A percentile compares a stretch with the other conserved stretches of the same genome.
Conservation (phyloP, 176 grass and related monocot species). For the Ananas comosus region DNA sequence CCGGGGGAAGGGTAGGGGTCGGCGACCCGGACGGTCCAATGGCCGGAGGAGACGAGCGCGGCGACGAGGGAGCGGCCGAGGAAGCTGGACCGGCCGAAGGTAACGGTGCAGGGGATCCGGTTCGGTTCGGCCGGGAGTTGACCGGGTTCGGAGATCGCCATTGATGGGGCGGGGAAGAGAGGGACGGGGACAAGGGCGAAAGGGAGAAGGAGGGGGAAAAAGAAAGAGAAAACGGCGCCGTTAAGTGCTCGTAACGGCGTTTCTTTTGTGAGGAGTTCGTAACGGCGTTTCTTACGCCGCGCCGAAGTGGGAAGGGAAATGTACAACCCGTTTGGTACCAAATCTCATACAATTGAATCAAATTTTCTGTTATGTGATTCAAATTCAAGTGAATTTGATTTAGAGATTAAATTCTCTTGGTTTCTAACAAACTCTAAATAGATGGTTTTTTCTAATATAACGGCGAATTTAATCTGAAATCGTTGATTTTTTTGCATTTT, state of each 20-base stretch:
- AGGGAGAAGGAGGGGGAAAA: neutral
- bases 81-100: conserved; percentile 52
- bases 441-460: too few species aligned
- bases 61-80: conserved; percentile 56
- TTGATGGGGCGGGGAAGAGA: conserved; percentile 20
- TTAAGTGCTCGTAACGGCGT: neutral
- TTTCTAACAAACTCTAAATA: too few species aligned
- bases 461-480: too few species aligned
- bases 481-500: too few species aligned
- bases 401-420: too few species aligned
- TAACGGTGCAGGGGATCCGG: conserved; percentile 37
- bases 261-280: neutral
- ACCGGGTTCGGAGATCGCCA: conserved; percentile 50
- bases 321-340: too few species aligned
- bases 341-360: too few species aligned
- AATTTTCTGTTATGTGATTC: too few species aligned
- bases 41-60: conserved; percentile 43
- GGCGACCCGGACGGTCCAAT: conserved; percentile 43
- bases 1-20: conserved; percentile 32
- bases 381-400: too few species aligned
- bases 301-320: too few species aligned
- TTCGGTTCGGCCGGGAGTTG: neutral
- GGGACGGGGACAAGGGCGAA: neutral
- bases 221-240: neutral
- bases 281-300: neutral